Percentiles rank a stretch among this genome's conserved stretches.
Conservation (phyloP, 768 basidiomycete species). For the Suillus fuscotomentosus region DNA sequence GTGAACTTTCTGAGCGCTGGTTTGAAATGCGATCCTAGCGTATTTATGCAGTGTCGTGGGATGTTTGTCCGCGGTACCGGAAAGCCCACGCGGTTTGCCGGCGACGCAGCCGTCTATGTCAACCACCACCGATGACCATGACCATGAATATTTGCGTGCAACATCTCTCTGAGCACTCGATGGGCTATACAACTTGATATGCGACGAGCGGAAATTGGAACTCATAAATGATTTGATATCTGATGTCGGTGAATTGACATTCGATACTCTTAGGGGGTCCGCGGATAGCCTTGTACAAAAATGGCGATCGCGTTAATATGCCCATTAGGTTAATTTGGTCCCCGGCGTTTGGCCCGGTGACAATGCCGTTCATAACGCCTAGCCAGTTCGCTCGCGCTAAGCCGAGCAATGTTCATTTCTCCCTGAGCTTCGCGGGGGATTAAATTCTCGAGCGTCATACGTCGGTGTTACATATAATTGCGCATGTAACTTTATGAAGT, state of each 20-base stretch:
- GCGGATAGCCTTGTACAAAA: not conserved
- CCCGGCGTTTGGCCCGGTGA: not conserved
- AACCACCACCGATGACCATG: not conserved
- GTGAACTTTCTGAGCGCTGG: not conserved
- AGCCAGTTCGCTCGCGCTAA: not conserved
- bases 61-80: not conserved
- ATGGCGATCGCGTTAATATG: not conserved
- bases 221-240: not conserved
- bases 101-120: not conserved
- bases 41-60: not conserved
- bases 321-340: not conserved
- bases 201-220: not conserved
- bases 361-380: not conserved
- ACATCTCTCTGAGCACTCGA: not conserved
- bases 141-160: no score
- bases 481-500: not conserved
- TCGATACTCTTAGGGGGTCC: not conserved
- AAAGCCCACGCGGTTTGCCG: no score
- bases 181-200: not conserved
- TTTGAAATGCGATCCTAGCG: not conserved
- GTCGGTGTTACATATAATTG: not conserved
- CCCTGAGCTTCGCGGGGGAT: not conserved
- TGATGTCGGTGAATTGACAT: not conserved
- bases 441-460: not conserved
- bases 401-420: not conserved